Evolutionary conservation across 179 eudicot species (phyloP).

Genomic region (Silene noctiflora): DNA sequence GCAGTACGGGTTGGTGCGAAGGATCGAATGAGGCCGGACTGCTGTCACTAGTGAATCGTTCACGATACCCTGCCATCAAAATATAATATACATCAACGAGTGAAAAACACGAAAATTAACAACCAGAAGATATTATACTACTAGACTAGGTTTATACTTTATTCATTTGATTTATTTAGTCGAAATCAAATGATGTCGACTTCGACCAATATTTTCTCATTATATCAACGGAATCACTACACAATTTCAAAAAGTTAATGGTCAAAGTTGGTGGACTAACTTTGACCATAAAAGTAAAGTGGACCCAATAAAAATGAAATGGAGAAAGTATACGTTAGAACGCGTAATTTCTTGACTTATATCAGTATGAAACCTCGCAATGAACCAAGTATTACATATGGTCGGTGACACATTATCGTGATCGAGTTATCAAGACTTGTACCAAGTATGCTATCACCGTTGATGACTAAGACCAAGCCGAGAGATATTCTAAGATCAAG

Average conservation of each 20-base stretch:
- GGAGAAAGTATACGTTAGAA: background rate
- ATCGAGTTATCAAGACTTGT: no score
- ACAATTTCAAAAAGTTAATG: background rate
- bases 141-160: no score
- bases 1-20: constrained; percentile 66
- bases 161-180: background rate
- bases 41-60: constrained; percentile 49
- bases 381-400: no score
- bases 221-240: no score
- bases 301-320: background rate
- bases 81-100: background rate
- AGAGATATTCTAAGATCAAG: background rate
- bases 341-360: no score
- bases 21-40: constrained; percentile 51
- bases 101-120: background rate
- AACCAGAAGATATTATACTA: background rate
- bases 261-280: background rate
- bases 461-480: no score
- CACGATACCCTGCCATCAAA: constrained; percentile 45
- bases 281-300: background rate
- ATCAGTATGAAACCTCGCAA: no score
- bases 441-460: no score
- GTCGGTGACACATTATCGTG: background rate
- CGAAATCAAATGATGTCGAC: background rate
- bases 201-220: background rate